Conservation (phyloP, 352 stramenopile species). For the Globisporangium cystogenes region DNA sequence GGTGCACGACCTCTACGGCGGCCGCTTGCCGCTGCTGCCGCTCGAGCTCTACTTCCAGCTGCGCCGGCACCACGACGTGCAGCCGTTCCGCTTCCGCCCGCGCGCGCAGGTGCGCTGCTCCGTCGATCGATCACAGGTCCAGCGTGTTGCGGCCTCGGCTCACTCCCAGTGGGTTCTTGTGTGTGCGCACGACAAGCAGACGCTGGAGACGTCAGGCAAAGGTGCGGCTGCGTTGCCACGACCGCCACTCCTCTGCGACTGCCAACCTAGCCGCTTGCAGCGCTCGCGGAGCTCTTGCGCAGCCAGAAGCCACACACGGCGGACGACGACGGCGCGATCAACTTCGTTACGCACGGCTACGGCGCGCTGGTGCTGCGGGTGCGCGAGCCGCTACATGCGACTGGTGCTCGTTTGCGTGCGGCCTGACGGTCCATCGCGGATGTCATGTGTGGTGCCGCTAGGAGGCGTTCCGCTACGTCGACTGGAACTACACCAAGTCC, state of each 20-base stretch:
- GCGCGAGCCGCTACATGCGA: no score
- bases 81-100: conserved; percentile 45
- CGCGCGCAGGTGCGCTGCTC: conserved; percentile 24
- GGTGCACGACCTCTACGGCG: conserved; percentile 62
- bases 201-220: conserved; percentile 31
- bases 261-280: conserved; percentile 10
- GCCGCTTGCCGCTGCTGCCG: conserved; percentile 29
- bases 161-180: no score
- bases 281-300: conserved; percentile 40
- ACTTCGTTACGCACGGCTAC: conserved; percentile 76
- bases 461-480: conserved; percentile 65
- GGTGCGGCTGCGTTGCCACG: conserved; percentile 24
- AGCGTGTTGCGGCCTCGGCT: no score
- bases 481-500: conserved; percentile 68
- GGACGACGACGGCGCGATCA: conserved; percentile 49
- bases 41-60: conserved; percentile 39
- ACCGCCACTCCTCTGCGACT: background rate
- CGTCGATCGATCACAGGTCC: no score
- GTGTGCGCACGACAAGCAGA: conserved; percentile 8
- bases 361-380: conserved; percentile 61
- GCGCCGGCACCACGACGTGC: conserved; percentile 30
- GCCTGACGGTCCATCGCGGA: no score
- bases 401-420: no score
- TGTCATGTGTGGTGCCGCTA: no score
- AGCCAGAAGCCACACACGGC: conserved; percentile 55